Evolutionary conservation across 2,329 filamentous ascomycete genomes (phyloP).

Genomic region (Gliomastix tumulicola): DNA sequence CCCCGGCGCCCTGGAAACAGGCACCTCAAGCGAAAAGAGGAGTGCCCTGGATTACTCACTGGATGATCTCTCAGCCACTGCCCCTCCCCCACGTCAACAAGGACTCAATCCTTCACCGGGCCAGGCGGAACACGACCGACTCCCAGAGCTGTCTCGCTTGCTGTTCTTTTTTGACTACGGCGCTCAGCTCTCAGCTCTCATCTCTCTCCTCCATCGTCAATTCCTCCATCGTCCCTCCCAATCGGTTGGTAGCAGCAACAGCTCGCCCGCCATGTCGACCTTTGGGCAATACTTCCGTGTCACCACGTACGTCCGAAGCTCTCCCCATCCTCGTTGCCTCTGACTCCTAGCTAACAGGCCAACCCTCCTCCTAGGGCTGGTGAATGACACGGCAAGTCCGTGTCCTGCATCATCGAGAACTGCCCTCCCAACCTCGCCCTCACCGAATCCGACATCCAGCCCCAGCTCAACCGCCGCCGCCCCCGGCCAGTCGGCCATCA

Average conservation of each 20-base stretch:
- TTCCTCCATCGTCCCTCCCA: no score
- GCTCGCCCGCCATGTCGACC: slow-evolving; percentile 60
- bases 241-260: slow-evolving; percentile 2
- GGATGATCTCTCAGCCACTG: no score
- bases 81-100: no score
- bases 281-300: slow-evolving; percentile 79
- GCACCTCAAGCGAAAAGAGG: no score
- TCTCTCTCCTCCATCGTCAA: no score
- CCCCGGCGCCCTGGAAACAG: no score
- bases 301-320: slow-evolving; percentile 58
- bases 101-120: no score
- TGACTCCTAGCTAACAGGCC: neutral
- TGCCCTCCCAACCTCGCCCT: slow-evolving; percentile 82
- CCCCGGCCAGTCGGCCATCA: slow-evolving; percentile 86
- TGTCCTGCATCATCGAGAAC: slow-evolving; percentile 92
- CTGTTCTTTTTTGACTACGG: no score
- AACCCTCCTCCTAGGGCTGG: slow-evolving; percentile 28
- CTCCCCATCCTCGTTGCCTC: neutral
- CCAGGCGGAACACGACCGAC: no score
- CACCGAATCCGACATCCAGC: slow-evolving; percentile 83
- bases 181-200: no score
- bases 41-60: no score
- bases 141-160: no score
- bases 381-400: slow-evolving; percentile 80
- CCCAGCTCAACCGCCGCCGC: slow-evolving; percentile 83